These are phyloP conservation scores for Camellia oleifera DNA, from an alignment of 179 eudicot species.

Conservation along the genomic window DNA sequence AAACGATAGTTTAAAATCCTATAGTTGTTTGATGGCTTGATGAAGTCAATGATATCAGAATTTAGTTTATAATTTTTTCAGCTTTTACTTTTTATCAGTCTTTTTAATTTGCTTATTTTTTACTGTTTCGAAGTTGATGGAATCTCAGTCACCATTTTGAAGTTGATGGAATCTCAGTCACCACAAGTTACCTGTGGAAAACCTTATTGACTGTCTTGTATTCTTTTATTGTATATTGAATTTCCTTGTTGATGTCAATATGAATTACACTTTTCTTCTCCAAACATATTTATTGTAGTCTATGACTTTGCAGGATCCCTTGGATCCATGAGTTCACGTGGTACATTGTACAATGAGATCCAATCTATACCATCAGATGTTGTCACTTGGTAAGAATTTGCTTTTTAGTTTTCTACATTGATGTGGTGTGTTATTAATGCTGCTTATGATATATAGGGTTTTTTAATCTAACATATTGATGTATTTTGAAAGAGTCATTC, in stretches of 20 bases:
- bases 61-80: not conserved
- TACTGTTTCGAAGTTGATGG: not conserved
- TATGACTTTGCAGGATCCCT: conserved; percentile 61
- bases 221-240: not conserved
- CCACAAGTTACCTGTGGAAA: not conserved
- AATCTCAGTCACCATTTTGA: not conserved
- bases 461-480: not conserved
- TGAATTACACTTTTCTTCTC: conserved; percentile 12
- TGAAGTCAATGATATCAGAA: not conserved
- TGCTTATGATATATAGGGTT: not conserved
- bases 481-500: too few species aligned
- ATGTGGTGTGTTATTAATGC: not conserved
- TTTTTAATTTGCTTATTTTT: not conserved
- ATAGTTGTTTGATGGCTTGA: not conserved
- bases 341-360: conserved; percentile 71
- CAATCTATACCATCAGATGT: conserved; percentile 38
- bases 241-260: conserved; percentile 1
- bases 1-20: not conserved
- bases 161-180: not conserved
- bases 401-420: not conserved
- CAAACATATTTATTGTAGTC: not conserved
- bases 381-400: conserved; percentile 65
- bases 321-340: conserved; percentile 81
- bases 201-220: not conserved
- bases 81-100: not conserved